phyloP scores from a whole-genome alignment of 106 monocot genomes.

The Ottelia alismoides region DNA sequence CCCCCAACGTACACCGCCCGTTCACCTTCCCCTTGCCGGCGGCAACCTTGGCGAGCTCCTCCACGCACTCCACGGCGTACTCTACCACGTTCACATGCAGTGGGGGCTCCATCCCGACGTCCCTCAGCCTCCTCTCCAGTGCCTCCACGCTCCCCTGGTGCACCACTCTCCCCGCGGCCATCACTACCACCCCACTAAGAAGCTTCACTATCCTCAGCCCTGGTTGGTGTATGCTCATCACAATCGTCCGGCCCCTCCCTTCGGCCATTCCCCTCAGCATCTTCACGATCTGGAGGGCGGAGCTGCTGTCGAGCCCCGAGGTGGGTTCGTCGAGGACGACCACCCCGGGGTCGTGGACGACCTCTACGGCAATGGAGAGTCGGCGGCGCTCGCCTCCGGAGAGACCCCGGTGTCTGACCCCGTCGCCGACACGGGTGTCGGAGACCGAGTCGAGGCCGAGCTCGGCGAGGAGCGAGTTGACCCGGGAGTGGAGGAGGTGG shows the following conservation, averaged over 20 bases:
- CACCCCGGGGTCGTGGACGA: slow-evolving; percentile 57
- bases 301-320: slow-evolving; percentile 74
- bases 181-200: slow-evolving; percentile 49
- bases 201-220: slow-evolving; percentile 64
- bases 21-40: too few relatives aligned
- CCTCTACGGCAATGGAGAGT: slow-evolving; percentile 75
- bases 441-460: slow-evolving; percentile 47
- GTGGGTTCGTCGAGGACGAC: slow-evolving; percentile 95
- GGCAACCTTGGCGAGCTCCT: too few relatives aligned
- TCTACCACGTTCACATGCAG: slow-evolving; percentile 55
- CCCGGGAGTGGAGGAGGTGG: slow-evolving; percentile 9
- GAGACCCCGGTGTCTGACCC: slow-evolving; percentile 23
- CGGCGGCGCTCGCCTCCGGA: slow-evolving; percentile 81
- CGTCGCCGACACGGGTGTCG: slow-evolving; percentile 26
- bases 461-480: slow-evolving; percentile 40
- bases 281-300: slow-evolving; percentile 60
- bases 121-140: slow-evolving; percentile 24
- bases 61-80: slow-evolving; percentile 77
- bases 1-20: slow-evolving; percentile 1
- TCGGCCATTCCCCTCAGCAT: slow-evolving; percentile 72
- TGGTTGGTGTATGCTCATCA: slow-evolving; percentile 93
- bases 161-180: slow-evolving; percentile 51
- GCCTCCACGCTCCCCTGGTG: slow-evolving; percentile 57
- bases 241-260: slow-evolving; percentile 41
- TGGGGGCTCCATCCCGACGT: slow-evolving; percentile 37